Conservation (phyloP, 441 rosid genomes). For the Arabidopsis hybrid region DNA sequence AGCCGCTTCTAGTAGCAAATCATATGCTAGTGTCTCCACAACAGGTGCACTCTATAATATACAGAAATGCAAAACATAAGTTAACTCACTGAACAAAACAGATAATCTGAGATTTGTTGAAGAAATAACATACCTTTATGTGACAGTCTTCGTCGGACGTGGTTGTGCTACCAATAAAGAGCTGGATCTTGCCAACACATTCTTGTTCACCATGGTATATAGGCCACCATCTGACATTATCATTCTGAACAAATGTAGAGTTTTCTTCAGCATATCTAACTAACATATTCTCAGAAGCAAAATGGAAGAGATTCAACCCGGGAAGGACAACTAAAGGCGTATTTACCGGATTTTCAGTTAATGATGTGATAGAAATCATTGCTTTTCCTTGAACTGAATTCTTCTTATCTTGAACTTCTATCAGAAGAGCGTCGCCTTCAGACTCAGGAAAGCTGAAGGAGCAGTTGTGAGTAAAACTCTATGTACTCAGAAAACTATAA, state of each 20-base stretch:
- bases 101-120: not conserved
- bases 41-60: conserved; percentile 77
- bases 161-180: conserved; percentile 73
- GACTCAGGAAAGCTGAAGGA: conserved; percentile 84
- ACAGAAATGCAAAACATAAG: conserved; percentile 14
- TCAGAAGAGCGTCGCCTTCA: conserved; percentile 80
- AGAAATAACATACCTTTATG: conserved; percentile 67
- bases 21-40: conserved; percentile 94
- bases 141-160: conserved; percentile 73
- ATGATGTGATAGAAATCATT: conserved; percentile 70
- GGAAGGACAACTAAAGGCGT: conserved; percentile 28
- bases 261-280: conserved; percentile 13
- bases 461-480: conserved; percentile 39
- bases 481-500: conserved; percentile 23
- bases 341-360: conserved; percentile 78
- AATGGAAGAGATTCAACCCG: not conserved
- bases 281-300: not conserved
- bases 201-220: conserved; percentile 88
- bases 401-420: conserved; percentile 86
- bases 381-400: conserved; percentile 77
- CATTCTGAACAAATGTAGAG: conserved; percentile 60
- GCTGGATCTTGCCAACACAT: conserved; percentile 97
- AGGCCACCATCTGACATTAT: conserved; percentile 90
- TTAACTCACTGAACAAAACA: not conserved
- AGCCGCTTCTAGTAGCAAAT: conserved; percentile 90